Base-by-base conservation (phyloP, 257 asterid species). In the Coffea eugenioides region DNA sequence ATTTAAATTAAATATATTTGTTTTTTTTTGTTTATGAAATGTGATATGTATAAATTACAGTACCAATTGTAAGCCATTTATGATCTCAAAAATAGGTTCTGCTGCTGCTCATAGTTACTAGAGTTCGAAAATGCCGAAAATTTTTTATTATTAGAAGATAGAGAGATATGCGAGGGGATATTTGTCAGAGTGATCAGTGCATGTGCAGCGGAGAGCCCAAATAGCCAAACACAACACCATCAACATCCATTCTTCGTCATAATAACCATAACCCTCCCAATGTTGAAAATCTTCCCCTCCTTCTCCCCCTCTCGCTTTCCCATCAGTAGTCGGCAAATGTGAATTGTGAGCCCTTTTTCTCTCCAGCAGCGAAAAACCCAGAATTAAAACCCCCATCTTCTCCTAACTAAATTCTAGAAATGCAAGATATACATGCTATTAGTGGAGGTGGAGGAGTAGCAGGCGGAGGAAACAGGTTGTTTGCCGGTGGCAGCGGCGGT, bases 361-460 rank as follows among this genome's bases (percentile, higher is more conserved):
- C n/a, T 57, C 70, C 46, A 48, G 2, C 14, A 10, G 4, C 52
- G 21, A 3, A 49, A 46, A 45, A 16, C 36, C 25, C 48, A 9
- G 31, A 70, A 36, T 4, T 15, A 43, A n/a, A 70, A 8, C 8
- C n/a, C 61, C 54, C 39, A 36, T 21, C 10, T 8, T 10, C 3
- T 69, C 25, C 9, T 49, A 2, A 0, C 11, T 23, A n/a, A 25
- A 31, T 23, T 49, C 18, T 15, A 67, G 69, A 77, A 67, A 94
- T 94, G 97, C 97, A 94, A 81, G 94, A 89, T 71, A 81, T 89
- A 51, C 96, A 84, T 68, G 77, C 90, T 52, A 76, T 89, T 51
- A 91, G 92, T 16, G 86, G 84, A 6, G 86, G 74, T 1, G 85
- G 78, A 1, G 80, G 65, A 0, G 75, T 77, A 21, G 85, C 69